Base-by-base conservation (phyloP, 352 stramenopile genomes). In the Stramenopiles sp. region DNA sequence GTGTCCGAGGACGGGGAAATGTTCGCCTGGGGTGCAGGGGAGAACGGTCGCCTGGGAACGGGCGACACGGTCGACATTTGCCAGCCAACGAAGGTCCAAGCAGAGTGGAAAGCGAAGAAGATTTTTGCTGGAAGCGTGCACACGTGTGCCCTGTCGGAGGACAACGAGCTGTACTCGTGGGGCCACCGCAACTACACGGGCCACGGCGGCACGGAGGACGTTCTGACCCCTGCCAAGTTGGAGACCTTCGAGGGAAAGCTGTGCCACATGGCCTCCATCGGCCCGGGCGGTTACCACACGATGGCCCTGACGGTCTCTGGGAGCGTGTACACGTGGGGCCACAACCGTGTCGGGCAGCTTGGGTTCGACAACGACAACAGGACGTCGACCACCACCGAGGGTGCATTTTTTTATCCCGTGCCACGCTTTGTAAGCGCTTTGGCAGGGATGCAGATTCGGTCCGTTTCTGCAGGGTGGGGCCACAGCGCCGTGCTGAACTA, bases 131-230 rank as follows among this genome's bases (percentile, higher is more conserved):
- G 80, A 31, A 81, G 76, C 6, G 80, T 83, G 31, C 80, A 83
- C 76, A 81, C 79, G 3, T 82, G 73, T 25, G 73, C 68, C 2
- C 30, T 83, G 33, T 78, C 77, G 1, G 18, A 53, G 6, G 73
- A 80, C 32, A 79, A 79, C 18, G 33, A 34, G 6, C 68, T 82
- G 1, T 83, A 78, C 69, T 31, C 75, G 12, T 83, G 75, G 68
- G 80, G 80, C 1, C 82, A 83, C 77, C 73, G 75, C 71, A 79
- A 83, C 74, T 83, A 83, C 74, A 81, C 77, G 33, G 80, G 80
- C n/a, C 80, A 83, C 53, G 78, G 78, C 49, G 1, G 12, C 30
- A 36, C 32, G 1, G 49, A 75, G 33, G 78, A 83, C 36, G 76
- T 82, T 6, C 75, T 82, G 33, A 63, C 36, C 35, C 79, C 79